Percentiles rank a stretch among this genome's conserved stretches.
Conservation (phyloP, 2,329 filamentous ascomycete species). For the Microdochium paspali region DNA sequence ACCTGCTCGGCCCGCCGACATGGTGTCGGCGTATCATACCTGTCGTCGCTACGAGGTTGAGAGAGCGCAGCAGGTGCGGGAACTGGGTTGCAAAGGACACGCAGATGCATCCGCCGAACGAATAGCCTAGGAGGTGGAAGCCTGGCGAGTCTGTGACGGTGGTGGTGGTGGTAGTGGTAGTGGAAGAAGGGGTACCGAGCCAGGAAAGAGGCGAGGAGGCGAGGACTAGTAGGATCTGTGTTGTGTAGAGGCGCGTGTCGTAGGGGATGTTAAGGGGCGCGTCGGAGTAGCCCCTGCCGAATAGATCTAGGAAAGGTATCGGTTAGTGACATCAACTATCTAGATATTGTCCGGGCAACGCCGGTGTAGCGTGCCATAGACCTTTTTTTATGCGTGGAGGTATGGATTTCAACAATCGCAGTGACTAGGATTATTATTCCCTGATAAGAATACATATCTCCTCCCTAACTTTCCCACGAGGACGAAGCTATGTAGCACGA, state of each 20-base stretch:
- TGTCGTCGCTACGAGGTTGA: slow-evolving; percentile 58
- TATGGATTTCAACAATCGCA: no score
- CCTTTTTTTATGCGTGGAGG: no score
- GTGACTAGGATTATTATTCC: no score
- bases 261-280: slow-evolving; percentile 50
- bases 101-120: slow-evolving; percentile 66
- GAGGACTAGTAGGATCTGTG: slow-evolving; percentile 57
- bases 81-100: slow-evolving; percentile 63
- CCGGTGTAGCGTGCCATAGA: no score
- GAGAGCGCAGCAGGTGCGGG: slow-evolving; percentile 50
- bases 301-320: slow-evolving; percentile 53
- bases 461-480: no score
- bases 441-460: no score
- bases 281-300: slow-evolving; percentile 71
- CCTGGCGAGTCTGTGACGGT: slow-evolving; percentile 25
- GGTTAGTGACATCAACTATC: no score
- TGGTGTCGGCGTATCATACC: slow-evolving; percentile 58
- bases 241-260: slow-evolving; percentile 54
- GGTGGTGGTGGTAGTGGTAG: slow-evolving; percentile 16
- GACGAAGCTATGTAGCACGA: no score
- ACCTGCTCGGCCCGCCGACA: slow-evolving; percentile 47
- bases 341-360: no score
- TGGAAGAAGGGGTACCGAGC: slow-evolving; percentile 13
- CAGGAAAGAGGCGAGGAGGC: slow-evolving; percentile 52
- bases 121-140: slow-evolving; percentile 72